These are phyloP conservation scores for Parathielavia appendiculata DNA, from an alignment of 495 filamentous ascomycete genomes.

Conservation along the genomic window DNA sequence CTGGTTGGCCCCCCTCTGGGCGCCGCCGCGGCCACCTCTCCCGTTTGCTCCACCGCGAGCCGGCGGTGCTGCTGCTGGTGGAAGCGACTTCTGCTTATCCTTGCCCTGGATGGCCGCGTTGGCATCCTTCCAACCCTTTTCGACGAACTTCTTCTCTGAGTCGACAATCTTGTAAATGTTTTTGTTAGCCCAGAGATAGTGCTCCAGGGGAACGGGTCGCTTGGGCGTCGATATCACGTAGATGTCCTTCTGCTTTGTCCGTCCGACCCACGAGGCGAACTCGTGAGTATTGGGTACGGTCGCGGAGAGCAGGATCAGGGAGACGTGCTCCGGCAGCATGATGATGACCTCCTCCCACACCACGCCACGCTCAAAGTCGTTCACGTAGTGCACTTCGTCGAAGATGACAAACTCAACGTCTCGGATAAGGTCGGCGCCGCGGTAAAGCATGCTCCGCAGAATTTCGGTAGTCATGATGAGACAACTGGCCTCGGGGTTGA, in stretches of 20 bases:
- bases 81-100: constrained; percentile 64
- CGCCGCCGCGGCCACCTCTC: constrained; percentile 45
- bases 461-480: constrained; percentile 99
- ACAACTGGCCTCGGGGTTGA: constrained; percentile 95
- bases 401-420: constrained; percentile 99
- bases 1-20: constrained; percentile 54
- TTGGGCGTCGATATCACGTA: constrained; percentile 98
- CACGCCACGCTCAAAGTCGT: constrained; percentile 93
- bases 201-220: constrained; percentile 88
- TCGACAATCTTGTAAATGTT: constrained; percentile 92
- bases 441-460: constrained; percentile 94
- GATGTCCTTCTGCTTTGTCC: constrained; percentile 97
- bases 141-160: constrained; percentile 81
- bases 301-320: constrained; percentile 88
- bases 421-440: constrained; percentile 90
- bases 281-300: constrained; percentile 97
- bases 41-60: constrained; percentile 48
- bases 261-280: constrained; percentile 96
- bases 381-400: constrained; percentile 98
- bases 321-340: constrained; percentile 96
- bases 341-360: constrained; percentile 99
- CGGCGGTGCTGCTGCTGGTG: constrained; percentile 36
- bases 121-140: constrained; percentile 90
- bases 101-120: constrained; percentile 75
- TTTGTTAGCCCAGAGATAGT: constrained; percentile 92